Percentiles rank a stretch among this genome's conserved stretches.
phyloP scores from a whole-genome alignment of 495 filamentous ascomycete genomes.

The Hypoxylon lenormandii region DNA sequence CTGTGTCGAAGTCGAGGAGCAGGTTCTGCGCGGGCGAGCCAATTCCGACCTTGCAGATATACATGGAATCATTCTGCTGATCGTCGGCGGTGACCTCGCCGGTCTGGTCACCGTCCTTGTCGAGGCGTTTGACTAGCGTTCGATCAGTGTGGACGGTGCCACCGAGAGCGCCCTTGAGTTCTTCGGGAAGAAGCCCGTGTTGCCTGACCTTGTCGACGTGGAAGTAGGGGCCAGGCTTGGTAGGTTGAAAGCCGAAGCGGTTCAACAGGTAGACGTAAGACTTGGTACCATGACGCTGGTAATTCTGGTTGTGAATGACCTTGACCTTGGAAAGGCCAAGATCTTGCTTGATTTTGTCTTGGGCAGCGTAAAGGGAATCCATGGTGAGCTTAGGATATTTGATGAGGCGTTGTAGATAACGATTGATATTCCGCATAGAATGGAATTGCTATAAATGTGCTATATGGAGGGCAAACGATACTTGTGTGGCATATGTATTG shows the following conservation, averaged over 20 bases:
- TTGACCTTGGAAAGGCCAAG: constrained; percentile 64
- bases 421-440: constrained; percentile 3
- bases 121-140: constrained; percentile 65
- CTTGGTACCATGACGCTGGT: constrained; percentile 74
- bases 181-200: constrained; percentile 49
- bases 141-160: constrained; percentile 60
- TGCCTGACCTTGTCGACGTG: constrained; percentile 57
- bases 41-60: constrained; percentile 74
- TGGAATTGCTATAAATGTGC: constrained; percentile 21
- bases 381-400: constrained; percentile 38
- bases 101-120: constrained; percentile 40
- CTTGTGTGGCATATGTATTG: not conserved
- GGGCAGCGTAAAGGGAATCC: constrained; percentile 51
- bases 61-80: constrained; percentile 77
- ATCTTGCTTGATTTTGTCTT: constrained; percentile 51
- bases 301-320: constrained; percentile 69
- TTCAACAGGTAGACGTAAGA: constrained; percentile 77
- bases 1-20: constrained; percentile 80
- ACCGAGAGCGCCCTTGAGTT: constrained; percentile 54
- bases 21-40: constrained; percentile 76
- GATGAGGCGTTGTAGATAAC: constrained; percentile 4
- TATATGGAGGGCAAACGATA: not conserved
- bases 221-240: constrained; percentile 75
- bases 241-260: constrained; percentile 77
- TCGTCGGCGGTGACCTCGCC: constrained; percentile 77